Evolutionary conservation across 805 yeast species (phyloP).

Genomic region (Hyphopichia homilentoma): DNA sequence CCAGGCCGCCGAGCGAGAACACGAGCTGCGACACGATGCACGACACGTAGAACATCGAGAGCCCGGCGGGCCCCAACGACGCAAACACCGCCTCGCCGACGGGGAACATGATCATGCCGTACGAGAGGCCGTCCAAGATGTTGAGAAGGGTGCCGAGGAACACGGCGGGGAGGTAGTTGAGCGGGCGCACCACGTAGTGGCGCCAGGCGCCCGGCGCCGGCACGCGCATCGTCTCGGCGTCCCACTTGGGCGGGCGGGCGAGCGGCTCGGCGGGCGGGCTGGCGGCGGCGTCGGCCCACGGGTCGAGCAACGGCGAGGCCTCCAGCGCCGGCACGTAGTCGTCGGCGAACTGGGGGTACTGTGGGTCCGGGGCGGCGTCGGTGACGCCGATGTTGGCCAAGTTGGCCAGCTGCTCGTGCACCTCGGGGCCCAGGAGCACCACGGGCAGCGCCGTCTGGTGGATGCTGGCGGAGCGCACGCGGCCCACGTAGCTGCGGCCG

Average conservation of each 20-base stretch:
- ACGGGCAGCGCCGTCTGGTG: conserved; percentile 32
- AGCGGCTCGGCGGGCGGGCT: conserved; percentile 2
- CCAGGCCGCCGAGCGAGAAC: conserved; percentile 86
- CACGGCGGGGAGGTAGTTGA: conserved; percentile 69
- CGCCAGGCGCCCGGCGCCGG: conserved; percentile 2
- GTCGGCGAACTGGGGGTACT: too few species aligned
- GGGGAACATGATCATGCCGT: conserved; percentile 98
- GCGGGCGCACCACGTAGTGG: conserved; percentile 29
- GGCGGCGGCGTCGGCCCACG: conserved; percentile 1
- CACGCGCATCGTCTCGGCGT: conserved; percentile 1
- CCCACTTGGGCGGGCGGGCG: conserved; percentile 1
- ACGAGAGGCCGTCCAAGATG: conserved; percentile 87
- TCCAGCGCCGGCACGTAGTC: conserved; percentile 6
- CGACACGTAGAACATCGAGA: conserved; percentile 91
- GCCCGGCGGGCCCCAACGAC: conserved; percentile 78
- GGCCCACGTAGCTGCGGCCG: conserved; percentile 38
- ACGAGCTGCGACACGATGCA: conserved; percentile 87
- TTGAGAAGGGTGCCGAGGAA: conserved; percentile 80
- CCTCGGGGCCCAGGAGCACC: conserved; percentile 44
- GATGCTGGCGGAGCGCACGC: conserved; percentile 22
- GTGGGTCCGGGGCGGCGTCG: conserved; percentile 24
- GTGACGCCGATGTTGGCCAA: conserved; percentile 56
- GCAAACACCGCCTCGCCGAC: conserved; percentile 76
- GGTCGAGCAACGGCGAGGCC: conserved; percentile 17
- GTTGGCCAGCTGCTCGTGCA: conserved; percentile 56